Evolutionary conservation across 2,329 filamentous ascomycete species (phyloP).

Genomic region (Beauveria sp.): DNA sequence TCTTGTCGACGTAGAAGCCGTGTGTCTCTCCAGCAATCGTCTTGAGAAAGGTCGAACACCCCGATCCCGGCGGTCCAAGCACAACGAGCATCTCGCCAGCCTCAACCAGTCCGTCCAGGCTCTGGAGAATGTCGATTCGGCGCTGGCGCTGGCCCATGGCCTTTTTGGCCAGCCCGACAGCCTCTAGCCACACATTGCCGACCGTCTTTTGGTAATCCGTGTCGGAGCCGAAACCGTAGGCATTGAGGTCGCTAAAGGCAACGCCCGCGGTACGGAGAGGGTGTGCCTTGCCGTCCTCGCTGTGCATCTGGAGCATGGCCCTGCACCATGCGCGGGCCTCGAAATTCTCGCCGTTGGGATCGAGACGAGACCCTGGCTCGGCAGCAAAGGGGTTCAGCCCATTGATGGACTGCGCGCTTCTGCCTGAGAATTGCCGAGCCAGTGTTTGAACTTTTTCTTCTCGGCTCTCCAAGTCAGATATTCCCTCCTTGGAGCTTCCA

Average conservation of each 20-base stretch:
- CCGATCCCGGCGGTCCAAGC: constrained; percentile 41
- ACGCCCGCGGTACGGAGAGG: constrained; percentile 15
- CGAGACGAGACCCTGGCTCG: not conserved
- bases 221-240: constrained; percentile 37
- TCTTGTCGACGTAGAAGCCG: constrained; percentile 50
- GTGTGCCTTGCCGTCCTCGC: constrained; percentile 15
- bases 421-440: too few species aligned
- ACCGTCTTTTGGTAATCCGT: constrained; percentile 38
- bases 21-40: constrained; percentile 46
- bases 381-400: not conserved
- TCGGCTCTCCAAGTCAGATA: too few species aligned
- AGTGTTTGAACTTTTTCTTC: too few species aligned
- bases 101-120: not conserved
- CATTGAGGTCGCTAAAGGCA: constrained; percentile 35
- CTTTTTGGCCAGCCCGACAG: not conserved
- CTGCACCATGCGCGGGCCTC: not conserved
- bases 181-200: constrained; percentile 27
- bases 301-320: not conserved
- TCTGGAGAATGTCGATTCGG: not conserved
- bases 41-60: constrained; percentile 59
- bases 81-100: constrained; percentile 50
- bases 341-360: not conserved
- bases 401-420: too few species aligned
- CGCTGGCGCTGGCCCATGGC: not conserved
- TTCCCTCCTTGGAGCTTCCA: too few species aligned